These are phyloP conservation scores for Chaetoceros tenuissimus DNA, from an alignment of 108 stramenopile genomes.

Conservation along the genomic window DNA sequence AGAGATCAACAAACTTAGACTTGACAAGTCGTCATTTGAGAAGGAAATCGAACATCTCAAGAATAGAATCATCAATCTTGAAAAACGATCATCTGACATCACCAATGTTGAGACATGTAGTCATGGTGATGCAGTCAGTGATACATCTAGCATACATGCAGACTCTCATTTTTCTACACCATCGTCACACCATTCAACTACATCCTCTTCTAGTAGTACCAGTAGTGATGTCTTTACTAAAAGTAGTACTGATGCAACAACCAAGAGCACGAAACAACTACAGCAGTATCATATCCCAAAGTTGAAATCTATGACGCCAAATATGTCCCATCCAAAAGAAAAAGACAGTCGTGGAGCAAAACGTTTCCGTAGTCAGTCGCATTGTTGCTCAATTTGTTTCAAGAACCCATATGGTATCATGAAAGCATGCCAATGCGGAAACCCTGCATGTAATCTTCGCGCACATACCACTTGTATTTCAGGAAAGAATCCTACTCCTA, in stretches of 20 bases:
- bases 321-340: no score
- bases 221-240: no score
- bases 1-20: slow-evolving; percentile 25
- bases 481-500: slow-evolving; percentile 6
- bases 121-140: neutral
- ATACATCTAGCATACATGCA: neutral
- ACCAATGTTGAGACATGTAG: neutral
- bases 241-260: no score
- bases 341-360: no score
- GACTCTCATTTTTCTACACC: neutral
- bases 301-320: no score
- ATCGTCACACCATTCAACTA: neutral
- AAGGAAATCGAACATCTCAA: slow-evolving; percentile 36
- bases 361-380: no score
- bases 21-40: slow-evolving; percentile 31
- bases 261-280: no score
- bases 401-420: slow-evolving; percentile 27
- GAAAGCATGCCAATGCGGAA: slow-evolving; percentile 49
- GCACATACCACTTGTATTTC: slow-evolving; percentile 42
- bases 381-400: slow-evolving; percentile 32
- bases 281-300: no score
- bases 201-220: neutral
- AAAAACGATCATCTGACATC: slow-evolving; percentile 26
- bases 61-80: slow-evolving; percentile 22
- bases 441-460: slow-evolving; percentile 20